phyloP scores from a whole-genome alignment of 1,284 basidiomycete genomes.

The Austropuccinia psidii region DNA sequence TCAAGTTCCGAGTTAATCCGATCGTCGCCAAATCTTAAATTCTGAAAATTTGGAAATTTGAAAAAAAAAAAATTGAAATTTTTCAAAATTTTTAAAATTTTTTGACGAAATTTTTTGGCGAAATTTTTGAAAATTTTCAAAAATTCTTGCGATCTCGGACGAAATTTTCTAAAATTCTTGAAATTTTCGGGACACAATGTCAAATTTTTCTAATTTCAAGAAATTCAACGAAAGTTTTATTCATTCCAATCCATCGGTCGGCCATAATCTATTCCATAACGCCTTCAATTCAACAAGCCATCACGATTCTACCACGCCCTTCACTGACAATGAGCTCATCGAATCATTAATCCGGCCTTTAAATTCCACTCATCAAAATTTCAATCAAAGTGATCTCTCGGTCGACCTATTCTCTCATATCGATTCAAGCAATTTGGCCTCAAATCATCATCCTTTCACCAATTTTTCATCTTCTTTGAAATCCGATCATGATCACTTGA shows the following conservation, averaged over 20 bases:
- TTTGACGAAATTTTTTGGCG: too few relatives aligned
- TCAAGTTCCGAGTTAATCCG: too few relatives aligned
- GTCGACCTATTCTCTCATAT: neutral
- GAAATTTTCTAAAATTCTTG: too few relatives aligned
- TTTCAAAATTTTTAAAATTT: too few relatives aligned
- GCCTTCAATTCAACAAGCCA: neutral
- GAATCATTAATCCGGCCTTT: slow-evolving; percentile 5
- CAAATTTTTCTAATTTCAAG: too few relatives aligned
- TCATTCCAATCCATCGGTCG: neutral
- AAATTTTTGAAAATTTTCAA: too few relatives aligned
- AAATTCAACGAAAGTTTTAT: too few relatives aligned
- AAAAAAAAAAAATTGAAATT: too few relatives aligned
- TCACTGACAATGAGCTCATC: slow-evolving; percentile 12
- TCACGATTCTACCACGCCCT: neutral
- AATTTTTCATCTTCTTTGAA: neutral
- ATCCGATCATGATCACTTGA: neutral
- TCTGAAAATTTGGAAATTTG: too few relatives aligned
- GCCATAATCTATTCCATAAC: neutral
- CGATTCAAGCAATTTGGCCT: neutral
- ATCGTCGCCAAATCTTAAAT: too few relatives aligned
- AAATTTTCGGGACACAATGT: too few relatives aligned
- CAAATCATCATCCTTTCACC: neutral
- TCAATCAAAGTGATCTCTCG: neutral
- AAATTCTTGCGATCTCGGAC: too few relatives aligned
- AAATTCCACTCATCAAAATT: neutral